Conservation (phyloP, 2,329 filamentous ascomycete genomes). For the Penicillium nordicum region DNA sequence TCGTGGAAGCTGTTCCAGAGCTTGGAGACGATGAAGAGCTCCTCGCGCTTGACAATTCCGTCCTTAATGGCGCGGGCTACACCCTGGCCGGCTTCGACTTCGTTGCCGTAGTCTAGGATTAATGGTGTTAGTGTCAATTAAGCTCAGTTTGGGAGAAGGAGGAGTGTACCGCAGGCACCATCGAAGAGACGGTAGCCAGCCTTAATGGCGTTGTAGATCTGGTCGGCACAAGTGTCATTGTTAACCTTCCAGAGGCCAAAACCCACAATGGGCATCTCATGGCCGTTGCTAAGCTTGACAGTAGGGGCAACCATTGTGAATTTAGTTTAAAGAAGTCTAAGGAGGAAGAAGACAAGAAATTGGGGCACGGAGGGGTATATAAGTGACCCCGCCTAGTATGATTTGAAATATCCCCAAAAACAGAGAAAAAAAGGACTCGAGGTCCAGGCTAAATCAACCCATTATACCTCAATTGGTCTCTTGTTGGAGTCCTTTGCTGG, state of each 20-base stretch:
- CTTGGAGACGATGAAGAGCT: constrained; percentile 90
- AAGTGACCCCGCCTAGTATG: background rate
- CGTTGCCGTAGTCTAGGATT: constrained; percentile 74
- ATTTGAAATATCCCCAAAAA: background rate
- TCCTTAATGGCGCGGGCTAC: constrained; percentile 76
- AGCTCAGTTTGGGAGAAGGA: background rate
- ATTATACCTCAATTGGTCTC: background rate
- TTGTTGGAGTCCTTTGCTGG: background rate
- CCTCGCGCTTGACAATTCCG: constrained; percentile 74
- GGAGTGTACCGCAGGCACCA: constrained; percentile 54
- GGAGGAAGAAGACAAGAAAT: background rate
- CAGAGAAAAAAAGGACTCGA: background rate
- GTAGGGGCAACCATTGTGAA: constrained; percentile 25
- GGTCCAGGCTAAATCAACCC: constrained; percentile 6
- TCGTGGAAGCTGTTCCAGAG: constrained; percentile 93
- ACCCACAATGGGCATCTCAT: constrained; percentile 43
- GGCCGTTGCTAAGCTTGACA: constrained; percentile 29
- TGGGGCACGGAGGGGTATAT: constrained; percentile 4
- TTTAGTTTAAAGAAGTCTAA: background rate
- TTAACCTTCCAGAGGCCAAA: constrained; percentile 74
- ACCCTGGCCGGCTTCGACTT: constrained; percentile 72
- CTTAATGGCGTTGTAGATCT: constrained; percentile 70
- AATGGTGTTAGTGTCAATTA: background rate
- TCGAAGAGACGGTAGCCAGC: constrained; percentile 60
- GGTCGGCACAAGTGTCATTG: constrained; percentile 68